Percentiles rank a stretch among this genome's conserved stretches.
Conservation (phyloP, 2,329 filamentous ascomycete genomes). For the Fonsecaea monophora region DNA sequence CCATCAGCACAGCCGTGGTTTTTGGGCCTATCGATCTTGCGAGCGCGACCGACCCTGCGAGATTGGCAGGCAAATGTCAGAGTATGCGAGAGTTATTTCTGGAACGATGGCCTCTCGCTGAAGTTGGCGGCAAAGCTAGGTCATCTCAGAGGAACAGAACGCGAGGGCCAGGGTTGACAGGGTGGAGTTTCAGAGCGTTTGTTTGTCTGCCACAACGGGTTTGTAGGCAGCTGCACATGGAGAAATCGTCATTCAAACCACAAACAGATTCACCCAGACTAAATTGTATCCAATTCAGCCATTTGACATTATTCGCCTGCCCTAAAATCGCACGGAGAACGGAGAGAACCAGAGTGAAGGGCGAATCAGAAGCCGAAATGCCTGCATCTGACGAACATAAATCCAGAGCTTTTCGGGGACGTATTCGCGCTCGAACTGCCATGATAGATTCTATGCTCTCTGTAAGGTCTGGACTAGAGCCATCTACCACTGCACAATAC, state of each 20-base stretch:
- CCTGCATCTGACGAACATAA: not conserved
- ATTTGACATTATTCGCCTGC: not conserved
- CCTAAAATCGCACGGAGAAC: not conserved
- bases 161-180: conserved; percentile 16
- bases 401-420: not conserved
- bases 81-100: conserved; percentile 25
- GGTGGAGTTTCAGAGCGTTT: not conserved
- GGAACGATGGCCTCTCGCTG: conserved; percentile 30
- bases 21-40: conserved; percentile 17
- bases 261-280: not conserved
- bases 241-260: not conserved
- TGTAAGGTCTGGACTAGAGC: too few species aligned
- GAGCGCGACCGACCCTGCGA: conserved; percentile 16
- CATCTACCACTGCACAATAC: too few species aligned
- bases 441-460: too few species aligned
- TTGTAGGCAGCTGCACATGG: not conserved
- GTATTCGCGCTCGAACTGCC: too few species aligned
- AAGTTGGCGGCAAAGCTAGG: conserved; percentile 25
- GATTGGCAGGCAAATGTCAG: conserved; percentile 29
- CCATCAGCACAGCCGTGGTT: conserved; percentile 16
- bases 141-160: conserved; percentile 14
- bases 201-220: not conserved
- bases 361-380: not conserved
- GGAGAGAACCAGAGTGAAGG: too few species aligned
- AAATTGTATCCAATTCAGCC: not conserved